These are phyloP conservation scores for Rutstroemia sp. DNA, from an alignment of 2,329 filamentous ascomycete genomes.

Conservation along the genomic window DNA sequence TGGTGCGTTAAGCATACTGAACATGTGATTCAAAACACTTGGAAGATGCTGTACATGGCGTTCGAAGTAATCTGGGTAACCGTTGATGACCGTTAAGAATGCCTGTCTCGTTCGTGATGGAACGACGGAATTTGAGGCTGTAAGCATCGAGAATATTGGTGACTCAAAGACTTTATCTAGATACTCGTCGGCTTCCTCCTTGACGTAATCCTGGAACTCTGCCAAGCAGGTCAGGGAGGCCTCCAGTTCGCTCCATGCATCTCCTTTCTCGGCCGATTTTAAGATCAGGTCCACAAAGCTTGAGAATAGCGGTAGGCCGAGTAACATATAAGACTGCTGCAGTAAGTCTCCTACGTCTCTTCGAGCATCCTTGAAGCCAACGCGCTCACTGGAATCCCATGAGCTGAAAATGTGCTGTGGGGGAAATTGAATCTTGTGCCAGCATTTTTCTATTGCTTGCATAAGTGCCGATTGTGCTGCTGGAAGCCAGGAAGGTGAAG, in stretches of 20 bases:
- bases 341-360: conserved; percentile 75
- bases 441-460: conserved; percentile 58
- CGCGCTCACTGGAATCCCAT: conserved; percentile 65
- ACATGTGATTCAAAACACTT: conserved; percentile 65
- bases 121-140: conserved; percentile 43
- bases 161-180: conserved; percentile 56
- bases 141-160: conserved; percentile 47
- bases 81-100: conserved; percentile 61
- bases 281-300: conserved; percentile 50
- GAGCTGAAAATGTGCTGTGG: conserved; percentile 45
- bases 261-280: conserved; percentile 35
- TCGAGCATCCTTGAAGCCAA: conserved; percentile 63
- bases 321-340: conserved; percentile 60
- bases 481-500: conserved; percentile 47
- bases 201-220: conserved; percentile 57
- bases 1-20: conserved; percentile 57
- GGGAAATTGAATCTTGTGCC: conserved; percentile 59
- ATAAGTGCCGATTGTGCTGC: conserved; percentile 52
- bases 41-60: conserved; percentile 60
- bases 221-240: conserved; percentile 57
- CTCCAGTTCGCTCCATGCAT: conserved; percentile 53
- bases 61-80: conserved; percentile 71
- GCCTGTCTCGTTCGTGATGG: conserved; percentile 59
- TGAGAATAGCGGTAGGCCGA: conserved; percentile 47
- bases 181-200: conserved; percentile 48